Base-by-base conservation (phyloP, 805 yeast genomes). In the Hanseniaspora mollemarum region DNA sequence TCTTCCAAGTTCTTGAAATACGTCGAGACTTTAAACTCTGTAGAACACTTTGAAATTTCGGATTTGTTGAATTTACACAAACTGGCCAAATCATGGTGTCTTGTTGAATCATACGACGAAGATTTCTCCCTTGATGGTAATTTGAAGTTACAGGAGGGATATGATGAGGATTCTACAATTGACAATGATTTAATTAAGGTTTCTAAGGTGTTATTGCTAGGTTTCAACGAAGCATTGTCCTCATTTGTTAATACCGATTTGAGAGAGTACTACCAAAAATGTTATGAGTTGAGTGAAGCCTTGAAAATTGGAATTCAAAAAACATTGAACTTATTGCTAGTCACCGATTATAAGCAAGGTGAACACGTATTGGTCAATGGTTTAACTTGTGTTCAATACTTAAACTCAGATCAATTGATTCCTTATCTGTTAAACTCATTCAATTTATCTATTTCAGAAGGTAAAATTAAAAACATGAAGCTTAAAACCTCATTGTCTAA, bases 161-260 rank as follows among this genome's bases (percentile, higher is more conserved):
- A 15, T 62, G 84, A 87, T 39, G 87, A 86, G 69, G 96, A 88
- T 71, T 65, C 76, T 44, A 88, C 88, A 43, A 72, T 74, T 56
- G 56, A 57, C n/a, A 49, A 49, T 29, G 43, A 39, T 8, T 18
- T 42, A 22, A 19, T 36, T 24, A 43, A 44, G 25, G 41, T 50
- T 3, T 44, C 46, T 15, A 42, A 39, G 16, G 49, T 35, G 3
- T 32, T 39, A 19, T 78, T 75, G 76, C 16, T 84, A 88, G 8
- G 92, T 88, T 71, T 90, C 87, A 63, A 95, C 96, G n/a, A 90
- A 96, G 7, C 96, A 96, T n/a, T 83, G 96, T 0, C 82, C 85
- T 42, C 96, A 87, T 69, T 74, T 83, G 54, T 40, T 5, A 71
- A 90, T 54, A 83, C 83, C 61, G 88, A 96, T 15, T 74, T 87